A percentile compares a stretch with the other conserved stretches of the same genome.
These are phyloP conservation scores for Starmerella riodocensis DNA, from an alignment of 805 yeast species.

Conservation along the genomic window DNA sequence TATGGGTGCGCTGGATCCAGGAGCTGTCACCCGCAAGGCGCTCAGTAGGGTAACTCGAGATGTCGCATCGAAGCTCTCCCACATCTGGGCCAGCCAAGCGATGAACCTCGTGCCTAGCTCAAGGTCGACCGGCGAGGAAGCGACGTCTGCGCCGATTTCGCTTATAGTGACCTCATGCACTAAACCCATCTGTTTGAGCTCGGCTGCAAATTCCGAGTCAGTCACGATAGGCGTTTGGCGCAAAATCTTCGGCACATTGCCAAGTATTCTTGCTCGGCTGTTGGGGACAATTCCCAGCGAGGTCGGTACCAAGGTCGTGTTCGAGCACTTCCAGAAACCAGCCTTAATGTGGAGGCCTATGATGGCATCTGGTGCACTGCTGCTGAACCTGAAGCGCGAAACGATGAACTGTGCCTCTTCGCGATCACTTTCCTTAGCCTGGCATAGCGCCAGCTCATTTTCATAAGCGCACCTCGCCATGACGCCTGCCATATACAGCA, in stretches of 20 bases:
- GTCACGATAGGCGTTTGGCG: slow-evolving; percentile 23
- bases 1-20: not conserved
- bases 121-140: slow-evolving; percentile 21
- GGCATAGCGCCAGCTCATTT: slow-evolving; percentile 22
- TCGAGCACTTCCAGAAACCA: slow-evolving; percentile 29
- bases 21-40: not conserved
- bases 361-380: slow-evolving; percentile 28
- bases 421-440: not conserved
- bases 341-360: slow-evolving; percentile 27
- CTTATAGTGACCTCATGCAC: slow-evolving; percentile 19
- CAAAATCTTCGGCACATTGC: slow-evolving; percentile 14
- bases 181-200: slow-evolving; percentile 19
- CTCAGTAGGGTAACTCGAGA: slow-evolving; percentile 3
- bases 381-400: slow-evolving; percentile 25
- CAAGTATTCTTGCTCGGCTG: slow-evolving; percentile 24
- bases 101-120: slow-evolving; percentile 20
- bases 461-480: slow-evolving; percentile 29
- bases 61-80: not conserved
- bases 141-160: slow-evolving; percentile 23
- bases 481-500: slow-evolving; percentile 30
- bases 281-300: slow-evolving; percentile 26
- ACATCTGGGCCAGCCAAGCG: slow-evolving; percentile 22
- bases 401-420: slow-evolving; percentile 22
- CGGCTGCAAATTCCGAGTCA: slow-evolving; percentile 17
- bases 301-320: slow-evolving; percentile 25